Percentiles rank a stretch among this genome's conserved stretches.
Conservation (phyloP, 768 basidiomycete species). For the Cystobasidium ongulense region DNA sequence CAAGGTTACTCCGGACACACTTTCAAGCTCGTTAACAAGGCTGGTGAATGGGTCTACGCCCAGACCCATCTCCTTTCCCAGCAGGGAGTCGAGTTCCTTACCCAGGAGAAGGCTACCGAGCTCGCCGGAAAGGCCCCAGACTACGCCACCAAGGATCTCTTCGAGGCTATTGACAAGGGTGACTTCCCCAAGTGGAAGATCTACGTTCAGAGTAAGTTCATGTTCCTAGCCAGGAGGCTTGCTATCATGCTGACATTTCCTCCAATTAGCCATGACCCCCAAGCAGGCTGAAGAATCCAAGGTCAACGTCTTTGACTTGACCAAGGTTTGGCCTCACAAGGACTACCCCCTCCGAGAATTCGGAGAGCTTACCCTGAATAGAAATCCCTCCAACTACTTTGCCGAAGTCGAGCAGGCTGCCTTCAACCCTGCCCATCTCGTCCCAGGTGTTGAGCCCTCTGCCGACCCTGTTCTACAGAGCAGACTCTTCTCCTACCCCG, state of each 20-base stretch:
- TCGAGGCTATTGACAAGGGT: conserved; percentile 47
- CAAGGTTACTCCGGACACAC: conserved; percentile 73
- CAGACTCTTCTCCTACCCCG: conserved; percentile 82
- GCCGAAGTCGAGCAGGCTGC: conserved; percentile 52
- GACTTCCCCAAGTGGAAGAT: conserved; percentile 46
- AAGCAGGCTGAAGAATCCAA: conserved; percentile 78
- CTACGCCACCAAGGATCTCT: conserved; percentile 47
- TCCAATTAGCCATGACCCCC: conserved; percentile 59
- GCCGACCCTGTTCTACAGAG: conserved; percentile 89
- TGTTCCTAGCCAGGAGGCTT: background rate
- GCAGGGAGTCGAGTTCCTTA: conserved; percentile 57
- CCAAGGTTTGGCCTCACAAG: conserved; percentile 52
- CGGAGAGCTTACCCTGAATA: conserved; percentile 48
- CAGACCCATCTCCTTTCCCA: conserved; percentile 47
- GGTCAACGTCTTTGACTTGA: conserved; percentile 80
- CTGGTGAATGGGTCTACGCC: conserved; percentile 44
- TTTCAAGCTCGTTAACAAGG: conserved; percentile 46
- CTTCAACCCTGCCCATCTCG: conserved; percentile 76
- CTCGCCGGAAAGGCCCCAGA: conserved; percentile 58
- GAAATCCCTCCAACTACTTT: conserved; percentile 48
- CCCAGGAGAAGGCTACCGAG: conserved; percentile 57
- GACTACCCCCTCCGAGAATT: conserved; percentile 47
- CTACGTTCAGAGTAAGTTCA: conserved; percentile 52
- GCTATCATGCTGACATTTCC: background rate
- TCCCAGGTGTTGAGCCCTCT: conserved; percentile 82